Evolutionary conservation across 1,284 basidiomycete species (phyloP).

Genomic region (Apiotrichum siamense): DNA sequence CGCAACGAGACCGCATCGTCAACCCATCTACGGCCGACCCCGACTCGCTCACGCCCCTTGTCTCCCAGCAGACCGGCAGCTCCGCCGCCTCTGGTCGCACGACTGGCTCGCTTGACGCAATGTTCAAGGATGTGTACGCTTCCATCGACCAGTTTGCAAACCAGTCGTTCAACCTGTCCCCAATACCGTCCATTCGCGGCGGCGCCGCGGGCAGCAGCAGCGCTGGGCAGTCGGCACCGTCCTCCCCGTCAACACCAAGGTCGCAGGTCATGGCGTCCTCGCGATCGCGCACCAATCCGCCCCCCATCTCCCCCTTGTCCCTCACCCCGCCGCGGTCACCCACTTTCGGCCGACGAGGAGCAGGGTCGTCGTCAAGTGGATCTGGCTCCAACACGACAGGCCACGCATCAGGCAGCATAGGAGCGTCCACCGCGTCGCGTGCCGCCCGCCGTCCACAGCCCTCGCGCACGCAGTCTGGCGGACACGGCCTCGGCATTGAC

Average conservation of each 20-base stretch:
- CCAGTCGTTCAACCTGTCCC: neutral
- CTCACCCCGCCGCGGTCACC: neutral
- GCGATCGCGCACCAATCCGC: neutral
- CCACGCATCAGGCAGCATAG: neutral
- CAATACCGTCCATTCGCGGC: constrained; percentile 7
- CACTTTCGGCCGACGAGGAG: neutral
- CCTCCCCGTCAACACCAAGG: neutral
- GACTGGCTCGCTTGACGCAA: constrained; percentile 3
- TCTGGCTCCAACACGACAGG: neutral
- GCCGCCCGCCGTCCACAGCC: neutral
- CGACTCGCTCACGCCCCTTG: constrained; percentile 2
- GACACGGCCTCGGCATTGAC: constrained; percentile 10
- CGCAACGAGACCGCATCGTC: constrained; percentile 18
- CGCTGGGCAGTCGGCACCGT: neutral
- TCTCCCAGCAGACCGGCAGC: constrained; percentile 9
- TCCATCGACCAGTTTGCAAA: constrained; percentile 35
- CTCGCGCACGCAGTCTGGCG: neutral
- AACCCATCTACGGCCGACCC: neutral
- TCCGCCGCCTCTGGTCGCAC: no score
- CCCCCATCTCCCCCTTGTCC: neutral
- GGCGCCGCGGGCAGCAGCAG: neutral
- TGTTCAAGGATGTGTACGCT: constrained; percentile 37
- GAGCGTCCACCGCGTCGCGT: neutral
- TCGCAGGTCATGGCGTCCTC: neutral
- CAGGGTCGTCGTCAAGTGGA: neutral